Evolutionary conservation across 2,329 filamentous ascomycete genomes (phyloP).

Genomic region (Hymenoscyphus occultus): DNA sequence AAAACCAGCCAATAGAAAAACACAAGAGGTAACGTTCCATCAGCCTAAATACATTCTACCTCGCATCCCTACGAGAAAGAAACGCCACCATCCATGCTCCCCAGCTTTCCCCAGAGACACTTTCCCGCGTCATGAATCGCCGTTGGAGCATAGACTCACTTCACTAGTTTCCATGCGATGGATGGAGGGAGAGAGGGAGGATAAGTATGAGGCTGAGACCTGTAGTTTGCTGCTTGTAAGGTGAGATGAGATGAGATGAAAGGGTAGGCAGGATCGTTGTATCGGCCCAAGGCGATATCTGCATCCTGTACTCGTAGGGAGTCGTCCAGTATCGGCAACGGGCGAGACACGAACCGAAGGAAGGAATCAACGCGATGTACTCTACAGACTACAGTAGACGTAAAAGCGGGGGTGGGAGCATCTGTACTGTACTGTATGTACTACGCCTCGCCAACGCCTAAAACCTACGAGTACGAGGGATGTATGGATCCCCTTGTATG

Average conservation of each 20-base stretch:
- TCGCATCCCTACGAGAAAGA: no score
- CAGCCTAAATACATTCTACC: background rate
- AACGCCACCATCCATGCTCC: background rate
- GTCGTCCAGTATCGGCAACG: background rate
- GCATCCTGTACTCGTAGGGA: no score
- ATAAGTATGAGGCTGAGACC: background rate
- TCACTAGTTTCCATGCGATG: no score
- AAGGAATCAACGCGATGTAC: no score
- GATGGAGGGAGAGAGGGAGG: background rate
- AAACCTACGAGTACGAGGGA: background rate
- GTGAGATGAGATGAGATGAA: background rate
- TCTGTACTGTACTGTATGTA: background rate
- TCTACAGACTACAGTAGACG: background rate
- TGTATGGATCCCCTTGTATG: background rate
- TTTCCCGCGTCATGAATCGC: background rate
- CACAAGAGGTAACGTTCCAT: slow-evolving; percentile 12
- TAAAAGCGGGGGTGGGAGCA: background rate
- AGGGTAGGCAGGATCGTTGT: background rate
- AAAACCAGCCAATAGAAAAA: background rate
- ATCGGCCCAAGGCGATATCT: background rate
- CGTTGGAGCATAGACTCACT: background rate
- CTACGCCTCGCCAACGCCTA: background rate
- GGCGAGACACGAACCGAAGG: background rate
- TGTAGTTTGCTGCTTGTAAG: background rate
- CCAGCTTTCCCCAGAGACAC: background rate